Percentiles rank a stretch among this genome's conserved stretches.
phyloP scores from a whole-genome alignment of 2,329 filamentous ascomycete genomes.

The Penicillium janthinellum region DNA sequence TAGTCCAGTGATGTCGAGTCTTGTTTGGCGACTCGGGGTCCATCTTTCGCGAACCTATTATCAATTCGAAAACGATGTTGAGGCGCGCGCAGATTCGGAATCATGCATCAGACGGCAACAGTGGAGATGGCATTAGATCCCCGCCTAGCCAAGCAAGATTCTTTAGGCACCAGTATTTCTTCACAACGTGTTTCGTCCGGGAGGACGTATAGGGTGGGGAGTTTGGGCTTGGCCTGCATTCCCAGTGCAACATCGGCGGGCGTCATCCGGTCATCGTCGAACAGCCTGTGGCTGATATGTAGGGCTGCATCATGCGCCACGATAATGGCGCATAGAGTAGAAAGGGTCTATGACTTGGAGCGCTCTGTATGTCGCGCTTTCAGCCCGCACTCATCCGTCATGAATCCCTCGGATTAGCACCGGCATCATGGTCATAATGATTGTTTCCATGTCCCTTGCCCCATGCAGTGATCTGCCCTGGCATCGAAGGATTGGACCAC shows the following conservation, averaged over 20 bases:
- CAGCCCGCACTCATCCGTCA: neutral
- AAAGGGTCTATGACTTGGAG: neutral
- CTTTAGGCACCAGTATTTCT: constrained; percentile 26
- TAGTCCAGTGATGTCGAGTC: too few species aligned
- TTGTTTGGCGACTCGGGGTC: too few species aligned
- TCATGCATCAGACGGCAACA: too few species aligned
- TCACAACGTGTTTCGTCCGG: neutral
- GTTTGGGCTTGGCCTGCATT: constrained; percentile 20
- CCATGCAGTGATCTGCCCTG: neutral
- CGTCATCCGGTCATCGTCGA: neutral
- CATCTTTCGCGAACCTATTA: too few species aligned
- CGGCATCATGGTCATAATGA: neutral
- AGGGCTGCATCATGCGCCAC: constrained; percentile 21
- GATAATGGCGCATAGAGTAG: constrained; percentile 4
- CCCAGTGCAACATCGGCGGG: constrained; percentile 18
- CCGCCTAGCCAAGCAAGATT: constrained; percentile 2
- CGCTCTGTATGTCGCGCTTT: neutral
- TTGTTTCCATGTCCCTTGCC: too few species aligned
- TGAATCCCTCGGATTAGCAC: neutral
- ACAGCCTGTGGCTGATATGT: constrained; percentile 19
- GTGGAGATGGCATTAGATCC: constrained; percentile 5
- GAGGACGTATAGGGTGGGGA: neutral
- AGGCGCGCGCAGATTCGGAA: too few species aligned
- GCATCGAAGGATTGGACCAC: neutral
- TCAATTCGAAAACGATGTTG: too few species aligned